Evolutionary conservation across 257 asterid species (phyloP).

Genomic region (Solanum stenotomum): DNA sequence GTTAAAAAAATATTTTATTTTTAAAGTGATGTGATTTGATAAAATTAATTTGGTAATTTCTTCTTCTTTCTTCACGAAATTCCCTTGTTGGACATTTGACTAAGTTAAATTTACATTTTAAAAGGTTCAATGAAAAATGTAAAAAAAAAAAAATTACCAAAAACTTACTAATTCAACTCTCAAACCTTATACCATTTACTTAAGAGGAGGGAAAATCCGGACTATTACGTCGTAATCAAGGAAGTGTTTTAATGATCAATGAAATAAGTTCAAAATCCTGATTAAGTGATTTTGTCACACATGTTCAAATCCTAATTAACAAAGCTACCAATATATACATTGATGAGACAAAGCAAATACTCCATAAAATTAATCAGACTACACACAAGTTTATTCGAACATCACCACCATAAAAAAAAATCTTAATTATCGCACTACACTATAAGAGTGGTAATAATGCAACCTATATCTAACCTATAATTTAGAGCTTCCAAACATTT

Average conservation of each 20-base stretch:
- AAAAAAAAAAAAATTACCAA: not conserved
- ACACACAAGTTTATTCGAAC: not conserved
- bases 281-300: not conserved
- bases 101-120: not conserved
- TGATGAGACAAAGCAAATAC: not conserved
- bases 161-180: not conserved
- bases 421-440: not conserved
- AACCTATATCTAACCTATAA: not conserved
- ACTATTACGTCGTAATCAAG: not conserved
- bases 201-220: not conserved
- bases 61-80: not conserved
- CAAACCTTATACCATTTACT: not conserved
- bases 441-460: not conserved
- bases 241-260: not conserved
- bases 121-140: not conserved
- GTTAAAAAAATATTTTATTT: no score
- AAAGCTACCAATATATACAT: not conserved
- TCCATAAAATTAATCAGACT: not conserved
- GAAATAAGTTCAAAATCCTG: rapidly evolving
- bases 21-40: not conserved
- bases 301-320: not conserved
- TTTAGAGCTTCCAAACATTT: not conserved
- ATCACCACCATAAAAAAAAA: not conserved
- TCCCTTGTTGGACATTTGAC: not conserved
- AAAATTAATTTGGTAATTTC: not conserved